A percentile compares a stretch with the other conserved stretches of the same genome.
Evolutionary conservation across 495 filamentous ascomycete genomes (phyloP).

Genomic region (Talaromyces borbonicus): DNA sequence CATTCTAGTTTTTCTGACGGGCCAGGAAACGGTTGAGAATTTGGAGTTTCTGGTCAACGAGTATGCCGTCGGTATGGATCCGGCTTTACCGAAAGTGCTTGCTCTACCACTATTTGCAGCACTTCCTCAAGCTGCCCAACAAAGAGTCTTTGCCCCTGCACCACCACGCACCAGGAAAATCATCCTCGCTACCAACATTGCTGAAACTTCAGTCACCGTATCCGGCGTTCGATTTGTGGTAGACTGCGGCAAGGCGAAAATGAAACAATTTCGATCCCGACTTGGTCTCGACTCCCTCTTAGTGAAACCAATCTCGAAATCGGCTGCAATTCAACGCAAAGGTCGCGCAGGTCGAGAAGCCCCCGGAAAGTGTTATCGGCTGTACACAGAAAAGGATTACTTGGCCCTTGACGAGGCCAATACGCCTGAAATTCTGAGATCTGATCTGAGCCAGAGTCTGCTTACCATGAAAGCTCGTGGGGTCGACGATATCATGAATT

Average conservation of each 20-base stretch:
- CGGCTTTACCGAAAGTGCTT: constrained; percentile 63
- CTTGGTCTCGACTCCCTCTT: constrained; percentile 87
- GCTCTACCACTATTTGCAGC: constrained; percentile 67
- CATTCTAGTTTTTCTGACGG: constrained; percentile 86
- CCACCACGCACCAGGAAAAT: constrained; percentile 73
- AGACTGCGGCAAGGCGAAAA: constrained; percentile 88
- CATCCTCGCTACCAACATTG: constrained; percentile 92
- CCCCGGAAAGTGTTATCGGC: constrained; percentile 75
- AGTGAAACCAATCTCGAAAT: constrained; percentile 84
- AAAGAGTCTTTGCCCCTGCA: constrained; percentile 71
- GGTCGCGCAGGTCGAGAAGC: constrained; percentile 93
- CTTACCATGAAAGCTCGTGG: constrained; percentile 92
- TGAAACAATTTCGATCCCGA: constrained; percentile 79
- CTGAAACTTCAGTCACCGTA: constrained; percentile 95
- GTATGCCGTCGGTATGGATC: constrained; percentile 57
- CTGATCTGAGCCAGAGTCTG: constrained; percentile 76
- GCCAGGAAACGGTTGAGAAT: constrained; percentile 84
- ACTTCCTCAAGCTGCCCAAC: constrained; percentile 67
- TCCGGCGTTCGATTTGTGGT: constrained; percentile 86
- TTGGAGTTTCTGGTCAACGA: constrained; percentile 75
- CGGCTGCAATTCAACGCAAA: constrained; percentile 81
- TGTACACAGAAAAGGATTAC: constrained; percentile 83
- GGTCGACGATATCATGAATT: constrained; percentile 68
- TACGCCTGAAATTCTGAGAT: constrained; percentile 81
- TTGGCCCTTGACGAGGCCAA: constrained; percentile 58